Percentiles rank a stretch among this genome's conserved stretches.
Evolutionary conservation across 208 protist genomes (phyloP).

Genomic region (Crithidia acanthocephali): DNA sequence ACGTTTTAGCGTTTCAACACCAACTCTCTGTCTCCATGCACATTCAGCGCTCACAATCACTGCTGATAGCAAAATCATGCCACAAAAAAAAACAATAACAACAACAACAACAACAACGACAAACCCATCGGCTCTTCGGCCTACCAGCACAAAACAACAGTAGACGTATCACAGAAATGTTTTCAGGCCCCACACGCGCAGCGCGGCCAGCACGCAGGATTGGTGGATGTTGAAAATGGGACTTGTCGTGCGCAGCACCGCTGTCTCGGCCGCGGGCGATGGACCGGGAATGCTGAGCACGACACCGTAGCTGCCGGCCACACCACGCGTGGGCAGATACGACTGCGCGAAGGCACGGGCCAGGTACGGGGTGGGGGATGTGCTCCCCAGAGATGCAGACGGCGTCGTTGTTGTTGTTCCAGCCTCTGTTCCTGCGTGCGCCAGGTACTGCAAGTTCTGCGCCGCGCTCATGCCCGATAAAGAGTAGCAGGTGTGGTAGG

Average conservation of each 20-base stretch:
- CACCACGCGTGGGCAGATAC: conserved; percentile 46
- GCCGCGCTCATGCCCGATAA: conserved; percentile 80
- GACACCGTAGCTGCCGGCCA: conserved; percentile 41
- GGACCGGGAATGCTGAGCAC: conserved; percentile 39
- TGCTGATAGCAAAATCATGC: no score
- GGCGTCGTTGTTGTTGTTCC: background rate
- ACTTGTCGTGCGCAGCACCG: conserved; percentile 52
- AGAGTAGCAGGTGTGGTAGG: conserved; percentile 94
- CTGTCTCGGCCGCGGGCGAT: conserved; percentile 29
- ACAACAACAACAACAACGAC: background rate
- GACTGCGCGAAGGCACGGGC: conserved; percentile 38
- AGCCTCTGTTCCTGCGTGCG: conserved; percentile 18
- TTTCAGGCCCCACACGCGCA: conserved; percentile 49
- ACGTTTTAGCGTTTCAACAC: no score
- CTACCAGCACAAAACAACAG: no score
- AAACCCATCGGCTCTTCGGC: no score
- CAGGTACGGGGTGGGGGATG: conserved; percentile 38
- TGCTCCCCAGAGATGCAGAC: background rate
- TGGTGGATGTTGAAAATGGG: conserved; percentile 84
- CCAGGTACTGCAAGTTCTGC: conserved; percentile 77
- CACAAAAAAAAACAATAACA: background rate
- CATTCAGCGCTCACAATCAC: no score
- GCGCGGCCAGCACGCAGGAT: conserved; percentile 45
- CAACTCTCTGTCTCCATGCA: no score
- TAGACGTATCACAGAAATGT: conserved; percentile 56